Conservation (phyloP, 2,329 filamentous ascomycete species). For the Didymella segeticola region DNA sequence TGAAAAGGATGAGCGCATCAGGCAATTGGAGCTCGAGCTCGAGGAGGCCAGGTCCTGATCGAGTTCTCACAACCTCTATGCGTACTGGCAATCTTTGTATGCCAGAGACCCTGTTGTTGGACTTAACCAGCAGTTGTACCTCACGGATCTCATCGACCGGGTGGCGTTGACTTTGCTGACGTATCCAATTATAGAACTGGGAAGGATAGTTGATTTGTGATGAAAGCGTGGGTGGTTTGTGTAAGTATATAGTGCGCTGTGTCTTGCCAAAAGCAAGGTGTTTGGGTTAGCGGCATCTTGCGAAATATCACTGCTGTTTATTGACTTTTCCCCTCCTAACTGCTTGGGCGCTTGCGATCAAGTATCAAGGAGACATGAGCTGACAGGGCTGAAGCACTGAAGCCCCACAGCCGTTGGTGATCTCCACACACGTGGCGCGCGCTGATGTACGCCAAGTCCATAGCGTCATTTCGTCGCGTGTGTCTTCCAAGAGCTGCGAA, state of each 20-base stretch:
- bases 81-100: neutral
- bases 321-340: neutral
- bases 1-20: conserved; percentile 51
- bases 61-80: conserved; percentile 3
- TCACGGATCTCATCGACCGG: conserved; percentile 6
- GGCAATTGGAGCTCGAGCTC: conserved; percentile 50
- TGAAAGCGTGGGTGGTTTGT: conserved; percentile 15
- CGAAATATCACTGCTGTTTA: conserved; percentile 12
- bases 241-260: conserved; percentile 17
- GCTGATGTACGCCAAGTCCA: conserved; percentile 16
- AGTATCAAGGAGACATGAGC: neutral
- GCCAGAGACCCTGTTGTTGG: conserved; percentile 12
- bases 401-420: conserved; percentile 13
- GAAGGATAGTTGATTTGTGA: conserved; percentile 12
- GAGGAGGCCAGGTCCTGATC: conserved; percentile 49
- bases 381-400: conserved; percentile 17
- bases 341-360: too few species aligned
- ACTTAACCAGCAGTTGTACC: conserved; percentile 13
- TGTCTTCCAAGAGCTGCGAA: conserved; percentile 10
- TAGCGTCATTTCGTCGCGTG: conserved; percentile 14
- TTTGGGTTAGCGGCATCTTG: conserved; percentile 20
- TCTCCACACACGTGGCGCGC: conserved; percentile 11
- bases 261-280: conserved; percentile 19
- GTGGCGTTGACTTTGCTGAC: conserved; percentile 4
- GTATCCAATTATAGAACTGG: conserved; percentile 7